Evolutionary conservation across 371 early-diverging fungal genomes (phyloP), one percentile per base, ranked within the genome.

Genomic region (Apophysomyces trapeziformis): DNA sequence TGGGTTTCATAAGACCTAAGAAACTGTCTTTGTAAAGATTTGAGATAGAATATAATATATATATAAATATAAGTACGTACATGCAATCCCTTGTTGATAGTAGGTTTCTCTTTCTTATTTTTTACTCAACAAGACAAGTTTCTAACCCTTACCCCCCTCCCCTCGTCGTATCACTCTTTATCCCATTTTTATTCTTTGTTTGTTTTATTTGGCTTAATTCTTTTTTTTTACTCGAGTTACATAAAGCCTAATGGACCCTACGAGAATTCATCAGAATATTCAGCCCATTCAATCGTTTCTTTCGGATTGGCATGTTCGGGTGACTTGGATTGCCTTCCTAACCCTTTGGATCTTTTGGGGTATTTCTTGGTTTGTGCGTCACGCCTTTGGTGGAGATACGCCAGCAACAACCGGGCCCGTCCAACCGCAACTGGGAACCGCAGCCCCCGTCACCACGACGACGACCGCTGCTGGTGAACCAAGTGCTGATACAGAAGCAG

Each of bases 341-440:
- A 72, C 74, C 37, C 66, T 79, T 0, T 79, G 71, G 71, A 63
- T 72, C 3, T 37, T 79, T 9, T 79, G 79, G 79, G 79, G 72
- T 9, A n/a, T 68, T 2, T 37, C 73, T 46, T 79, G 79, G 79
- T 69, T 74, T 13, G 8, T 67, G 44, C 74, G 79, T 26, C 71
- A 75, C 46, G 69, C 70, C 1, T 78, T 78, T 75, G 78, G 75
- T 35, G 73, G 74, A 32, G 74, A 72, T 58, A 32, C 6, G 21
- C n/a, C 21, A 18, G 21, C 21, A 1, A 38, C 26, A 8, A 46
- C 16, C 32, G 32, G 32, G 32, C 32, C 32, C 2, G 32, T 35
- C 44, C 62, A 13, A 46, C 26, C 36, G 8, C 54, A 9, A 50
- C 26, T n/a, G 21, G 21, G 13, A 44, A 63, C 32, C n/a, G 41